Percentiles rank a stretch among this genome's conserved stretches.
phyloP scores from a whole-genome alignment of 2,329 filamentous ascomycete genomes.

The Cladophialophora yegresii region DNA sequence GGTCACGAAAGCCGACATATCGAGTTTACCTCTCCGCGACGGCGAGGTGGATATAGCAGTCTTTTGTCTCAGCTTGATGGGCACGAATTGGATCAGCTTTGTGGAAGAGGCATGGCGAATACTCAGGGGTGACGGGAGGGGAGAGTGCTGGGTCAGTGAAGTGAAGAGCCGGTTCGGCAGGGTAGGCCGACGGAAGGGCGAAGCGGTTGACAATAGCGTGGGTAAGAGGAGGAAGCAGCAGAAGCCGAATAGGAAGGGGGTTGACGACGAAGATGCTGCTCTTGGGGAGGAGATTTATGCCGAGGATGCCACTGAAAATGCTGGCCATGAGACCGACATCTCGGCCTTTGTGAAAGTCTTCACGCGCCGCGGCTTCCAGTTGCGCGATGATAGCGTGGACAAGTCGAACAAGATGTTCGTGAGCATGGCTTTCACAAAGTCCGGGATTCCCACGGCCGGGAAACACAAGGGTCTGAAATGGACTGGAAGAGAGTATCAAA shows the following conservation, averaged over 20 bases:
- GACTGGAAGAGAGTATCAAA: constrained; percentile 41
- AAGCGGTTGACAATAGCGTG: constrained; percentile 66
- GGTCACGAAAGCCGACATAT: constrained; percentile 87
- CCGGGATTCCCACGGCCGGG: constrained; percentile 70
- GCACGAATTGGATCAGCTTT: constrained; percentile 97
- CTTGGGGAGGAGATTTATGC: constrained; percentile 61
- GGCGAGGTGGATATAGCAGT: constrained; percentile 81
- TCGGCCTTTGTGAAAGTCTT: constrained; percentile 83
- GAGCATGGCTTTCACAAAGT: constrained; percentile 91
- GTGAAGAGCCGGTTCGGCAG: constrained; percentile 89
- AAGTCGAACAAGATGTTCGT: constrained; percentile 97
- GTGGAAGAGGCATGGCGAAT: constrained; percentile 93
- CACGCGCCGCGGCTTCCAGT: constrained; percentile 76
- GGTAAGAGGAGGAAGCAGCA: constrained; percentile 59
- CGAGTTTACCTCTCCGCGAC: constrained; percentile 73
- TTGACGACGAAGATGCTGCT: constrained; percentile 54
- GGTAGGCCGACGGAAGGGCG: constrained; percentile 48
- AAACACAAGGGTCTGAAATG: constrained; percentile 61
- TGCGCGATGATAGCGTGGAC: constrained; percentile 73
- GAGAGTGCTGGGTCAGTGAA: constrained; percentile 95
- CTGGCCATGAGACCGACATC: constrained; percentile 76
- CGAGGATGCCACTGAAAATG: constrained; percentile 46
- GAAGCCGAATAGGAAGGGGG: constrained; percentile 36
- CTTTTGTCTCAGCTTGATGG: constrained; percentile 97
- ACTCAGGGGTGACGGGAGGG: constrained; percentile 75